These are phyloP conservation scores for Aspergillus texensis DNA, from an alignment of 2,329 filamentous ascomycete species.

Conservation along the genomic window DNA sequence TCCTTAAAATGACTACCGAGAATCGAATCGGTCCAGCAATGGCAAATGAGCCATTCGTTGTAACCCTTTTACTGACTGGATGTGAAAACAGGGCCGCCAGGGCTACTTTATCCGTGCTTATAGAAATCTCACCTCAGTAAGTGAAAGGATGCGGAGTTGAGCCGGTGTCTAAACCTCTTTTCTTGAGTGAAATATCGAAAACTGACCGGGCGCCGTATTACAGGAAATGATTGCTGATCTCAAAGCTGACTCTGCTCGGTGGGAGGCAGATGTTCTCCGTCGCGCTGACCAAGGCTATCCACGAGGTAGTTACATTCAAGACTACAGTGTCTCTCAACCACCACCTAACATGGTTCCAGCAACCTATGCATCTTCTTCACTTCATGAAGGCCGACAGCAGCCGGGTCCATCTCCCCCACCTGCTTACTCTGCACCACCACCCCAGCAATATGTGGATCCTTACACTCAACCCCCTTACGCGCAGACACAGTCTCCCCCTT, in stretches of 20 bases:
- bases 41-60: constrained; percentile 3
- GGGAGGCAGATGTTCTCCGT: constrained; percentile 49
- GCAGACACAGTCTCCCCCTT: constrained; percentile 36
- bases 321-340: constrained; percentile 37
- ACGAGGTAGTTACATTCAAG: constrained; percentile 46
- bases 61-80: constrained; percentile 33
- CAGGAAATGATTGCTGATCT: constrained; percentile 60
- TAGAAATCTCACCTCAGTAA: constrained; percentile 75
- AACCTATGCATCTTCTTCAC: constrained; percentile 39
- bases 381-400: constrained; percentile 43
- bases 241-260: constrained; percentile 56
- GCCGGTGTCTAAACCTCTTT: constrained; percentile 8
- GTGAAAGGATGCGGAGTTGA: constrained; percentile 30
- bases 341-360: constrained; percentile 43
- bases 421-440: constrained; percentile 37
- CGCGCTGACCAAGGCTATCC: constrained; percentile 45
- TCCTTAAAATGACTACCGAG: constrained; percentile 8
- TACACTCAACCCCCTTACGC: constrained; percentile 38
- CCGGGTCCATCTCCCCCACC: constrained; percentile 41
- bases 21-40: constrained; percentile 4
- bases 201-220: constrained; percentile 25
- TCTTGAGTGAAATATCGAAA: neutral
- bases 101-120: constrained; percentile 81
- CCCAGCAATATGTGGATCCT: constrained; percentile 38
- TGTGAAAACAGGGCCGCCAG: constrained; percentile 60